Percentiles rank a stretch among this genome's conserved stretches.
phyloP scores from a whole-genome alignment of 2,329 filamentous ascomycete species.

The Cladorrhinum sp. region DNA sequence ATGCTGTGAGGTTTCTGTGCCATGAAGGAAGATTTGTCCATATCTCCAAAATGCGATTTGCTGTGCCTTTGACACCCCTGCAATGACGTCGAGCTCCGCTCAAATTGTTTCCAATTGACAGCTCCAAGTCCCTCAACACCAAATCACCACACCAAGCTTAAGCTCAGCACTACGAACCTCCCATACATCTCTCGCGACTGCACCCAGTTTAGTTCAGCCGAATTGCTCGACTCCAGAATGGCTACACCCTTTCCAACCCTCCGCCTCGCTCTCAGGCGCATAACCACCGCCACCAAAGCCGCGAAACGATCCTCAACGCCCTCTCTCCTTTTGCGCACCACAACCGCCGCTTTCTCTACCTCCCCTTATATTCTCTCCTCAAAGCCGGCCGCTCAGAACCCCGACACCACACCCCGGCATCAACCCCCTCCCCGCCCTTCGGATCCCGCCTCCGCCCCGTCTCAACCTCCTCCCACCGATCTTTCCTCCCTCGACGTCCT shows the following conservation, averaged over 20 bases:
- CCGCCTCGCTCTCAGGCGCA: background rate
- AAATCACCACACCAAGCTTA: background rate
- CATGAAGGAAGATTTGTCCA: background rate
- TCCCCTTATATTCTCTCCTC: conserved; percentile 9
- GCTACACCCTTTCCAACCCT: background rate
- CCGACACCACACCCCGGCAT: background rate
- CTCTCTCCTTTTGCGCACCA: background rate
- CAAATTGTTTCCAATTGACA: conserved; percentile 14
- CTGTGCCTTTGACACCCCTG: conserved; percentile 11
- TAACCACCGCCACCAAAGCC: background rate
- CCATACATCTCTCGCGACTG: too few relatives aligned
- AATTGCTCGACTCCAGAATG: conserved; percentile 6
- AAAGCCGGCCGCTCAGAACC: conserved; percentile 13
- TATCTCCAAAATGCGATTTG: background rate
- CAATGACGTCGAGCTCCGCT: conserved; percentile 23
- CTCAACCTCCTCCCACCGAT: conserved; percentile 49
- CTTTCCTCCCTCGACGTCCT: conserved; percentile 78
- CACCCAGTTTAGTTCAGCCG: background rate
- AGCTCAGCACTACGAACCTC: too few relatives aligned
- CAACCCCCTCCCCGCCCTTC: background rate
- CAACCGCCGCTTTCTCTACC: too few relatives aligned
- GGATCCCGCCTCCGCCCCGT: conserved; percentile 24
- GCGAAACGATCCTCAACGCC: background rate
- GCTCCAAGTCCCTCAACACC: background rate
- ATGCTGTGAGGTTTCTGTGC: too few relatives aligned